These are phyloP conservation scores for Hymenoscyphus repandus DNA, from an alignment of 2,329 filamentous ascomycete genomes.

Conservation along the genomic window DNA sequence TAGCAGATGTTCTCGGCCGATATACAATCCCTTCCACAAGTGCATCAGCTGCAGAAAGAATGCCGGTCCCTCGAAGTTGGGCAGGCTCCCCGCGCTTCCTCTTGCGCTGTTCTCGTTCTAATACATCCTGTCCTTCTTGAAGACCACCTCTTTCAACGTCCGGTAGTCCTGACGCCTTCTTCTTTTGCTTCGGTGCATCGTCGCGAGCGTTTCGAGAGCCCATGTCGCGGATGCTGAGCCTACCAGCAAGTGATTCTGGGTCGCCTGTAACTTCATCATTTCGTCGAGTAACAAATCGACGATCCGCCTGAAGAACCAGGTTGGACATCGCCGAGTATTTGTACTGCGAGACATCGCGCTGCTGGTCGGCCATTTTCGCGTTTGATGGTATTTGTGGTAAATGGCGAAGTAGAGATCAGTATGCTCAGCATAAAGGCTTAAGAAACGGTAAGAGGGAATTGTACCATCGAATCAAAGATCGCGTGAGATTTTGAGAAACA, in stretches of 20 bases:
- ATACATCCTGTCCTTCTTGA: conserved; percentile 75
- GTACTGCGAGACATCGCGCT: conserved; percentile 88
- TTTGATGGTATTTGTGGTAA: conserved; percentile 12
- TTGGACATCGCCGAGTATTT: conserved; percentile 99
- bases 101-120: conserved; percentile 81
- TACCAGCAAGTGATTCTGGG: conserved; percentile 92
- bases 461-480: conserved; percentile 5
- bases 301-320: conserved; percentile 99
- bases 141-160: conserved; percentile 71
- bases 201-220: conserved; percentile 78
- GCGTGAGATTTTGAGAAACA: not conserved
- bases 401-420: not conserved
- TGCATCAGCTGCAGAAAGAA: conserved; percentile 78
- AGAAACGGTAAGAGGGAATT: conserved; percentile 3
- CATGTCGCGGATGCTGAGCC: conserved; percentile 93
- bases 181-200: conserved; percentile 74
- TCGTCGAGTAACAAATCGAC: conserved; percentile 86
- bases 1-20: conserved; percentile 84
- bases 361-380: conserved; percentile 62
- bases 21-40: conserved; percentile 89
- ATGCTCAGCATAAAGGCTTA: not conserved
- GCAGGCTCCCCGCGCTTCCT: conserved; percentile 69
- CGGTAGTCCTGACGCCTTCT: conserved; percentile 57
- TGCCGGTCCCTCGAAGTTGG: conserved; percentile 66
- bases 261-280: conserved; percentile 95